These are phyloP conservation scores for Mycena alexandri DNA, from an alignment of 768 basidiomycete species.

Conservation along the genomic window DNA sequence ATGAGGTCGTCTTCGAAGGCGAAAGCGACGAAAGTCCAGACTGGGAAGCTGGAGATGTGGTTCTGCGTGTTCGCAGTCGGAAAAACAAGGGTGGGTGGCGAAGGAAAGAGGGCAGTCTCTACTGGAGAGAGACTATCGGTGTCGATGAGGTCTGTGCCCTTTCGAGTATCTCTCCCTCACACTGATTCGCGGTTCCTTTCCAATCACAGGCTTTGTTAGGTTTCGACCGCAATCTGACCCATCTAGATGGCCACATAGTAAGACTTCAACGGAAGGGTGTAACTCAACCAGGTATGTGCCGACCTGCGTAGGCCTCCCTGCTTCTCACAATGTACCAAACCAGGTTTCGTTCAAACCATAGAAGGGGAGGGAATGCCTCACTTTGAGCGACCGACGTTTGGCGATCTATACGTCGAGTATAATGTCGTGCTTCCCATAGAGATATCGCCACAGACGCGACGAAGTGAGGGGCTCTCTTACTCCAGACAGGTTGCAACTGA, in stretches of 20 bases:
- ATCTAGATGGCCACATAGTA: conserved; percentile 89
- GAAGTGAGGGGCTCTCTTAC: conserved; percentile 68
- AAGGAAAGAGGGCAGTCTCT: conserved; percentile 90
- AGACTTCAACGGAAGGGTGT: conserved; percentile 79
- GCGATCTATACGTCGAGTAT: conserved; percentile 94
- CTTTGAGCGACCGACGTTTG: conserved; percentile 69
- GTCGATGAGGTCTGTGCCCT: conserved; percentile 82
- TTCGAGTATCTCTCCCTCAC: not conserved
- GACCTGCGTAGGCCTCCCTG: not conserved
- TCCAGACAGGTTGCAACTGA: conserved; percentile 11
- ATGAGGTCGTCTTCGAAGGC: conserved; percentile 94
- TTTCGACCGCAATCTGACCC: conserved; percentile 92
- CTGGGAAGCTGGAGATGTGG: conserved; percentile 95
- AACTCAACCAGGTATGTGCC: conserved; percentile 86
- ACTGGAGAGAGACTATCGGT: conserved; percentile 93
- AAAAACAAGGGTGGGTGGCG: conserved; percentile 85
- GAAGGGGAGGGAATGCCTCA: conserved; percentile 92
- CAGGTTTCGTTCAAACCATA: conserved; percentile 88
- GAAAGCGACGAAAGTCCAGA: conserved; percentile 97
- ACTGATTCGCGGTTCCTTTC: conserved; percentile 12
- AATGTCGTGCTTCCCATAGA: conserved; percentile 88
- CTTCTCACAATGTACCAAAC: not conserved
- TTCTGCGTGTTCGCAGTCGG: conserved; percentile 85
- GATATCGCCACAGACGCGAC: conserved; percentile 73
- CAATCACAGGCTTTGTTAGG: conserved; percentile 87